Evolutionary conservation across 2,329 filamentous ascomycete species (phyloP).

Genomic region (Ciborinia camelliae): DNA sequence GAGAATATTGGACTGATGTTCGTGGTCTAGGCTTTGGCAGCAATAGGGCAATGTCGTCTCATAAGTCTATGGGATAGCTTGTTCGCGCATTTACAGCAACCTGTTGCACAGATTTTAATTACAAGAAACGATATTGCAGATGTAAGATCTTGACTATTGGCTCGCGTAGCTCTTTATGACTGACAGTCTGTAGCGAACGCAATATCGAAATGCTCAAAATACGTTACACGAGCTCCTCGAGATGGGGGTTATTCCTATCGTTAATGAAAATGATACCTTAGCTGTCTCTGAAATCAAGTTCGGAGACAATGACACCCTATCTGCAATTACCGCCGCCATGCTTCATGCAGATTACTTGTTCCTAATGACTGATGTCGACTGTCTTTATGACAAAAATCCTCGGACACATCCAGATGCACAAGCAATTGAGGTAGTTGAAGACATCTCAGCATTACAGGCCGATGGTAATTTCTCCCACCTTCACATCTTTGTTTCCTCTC

Average conservation of each 20-base stretch:
- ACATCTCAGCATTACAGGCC: constrained; percentile 76
- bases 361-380: constrained; percentile 98
- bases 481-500: neutral
- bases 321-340: constrained; percentile 95
- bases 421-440: constrained; percentile 87
- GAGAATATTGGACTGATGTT: neutral
- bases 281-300: constrained; percentile 99
- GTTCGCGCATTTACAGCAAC: constrained; percentile 83
- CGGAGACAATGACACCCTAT: constrained; percentile 96
- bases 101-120: constrained; percentile 89
- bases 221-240: constrained; percentile 85
- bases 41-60: constrained; percentile 91
- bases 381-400: constrained; percentile 94
- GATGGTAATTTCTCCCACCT: constrained; percentile 54
- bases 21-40: constrained; percentile 70
- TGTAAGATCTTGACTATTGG: constrained; percentile 47
- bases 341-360: constrained; percentile 95
- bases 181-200: constrained; percentile 59
- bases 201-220: constrained; percentile 96
- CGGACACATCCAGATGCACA: constrained; percentile 78
- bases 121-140: constrained; percentile 96
- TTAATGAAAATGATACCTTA: constrained; percentile 97
- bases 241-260: constrained; percentile 96
- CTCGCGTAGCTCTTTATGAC: constrained; percentile 23
- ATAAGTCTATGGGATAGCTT: constrained; percentile 95